These are phyloP conservation scores for Filobasidium wieringae DNA, from an alignment of 768 basidiomycete species.

Conservation along the genomic window DNA sequence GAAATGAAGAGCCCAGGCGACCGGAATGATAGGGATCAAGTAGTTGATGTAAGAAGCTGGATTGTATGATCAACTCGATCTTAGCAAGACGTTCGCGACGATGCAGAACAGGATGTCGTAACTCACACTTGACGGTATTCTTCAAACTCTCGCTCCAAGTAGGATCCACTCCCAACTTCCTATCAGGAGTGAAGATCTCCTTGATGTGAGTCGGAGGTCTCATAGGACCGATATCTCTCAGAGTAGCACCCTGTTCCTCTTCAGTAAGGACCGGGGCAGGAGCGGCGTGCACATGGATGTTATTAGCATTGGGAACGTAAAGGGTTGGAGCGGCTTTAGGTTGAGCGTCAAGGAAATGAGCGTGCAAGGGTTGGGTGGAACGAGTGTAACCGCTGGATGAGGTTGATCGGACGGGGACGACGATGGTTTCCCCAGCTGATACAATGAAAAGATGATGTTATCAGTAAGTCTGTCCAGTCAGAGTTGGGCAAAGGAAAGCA, in stretches of 20 bases:
- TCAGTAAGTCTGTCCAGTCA: background rate
- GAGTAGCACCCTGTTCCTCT: background rate
- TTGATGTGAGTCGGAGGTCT: conserved; percentile 10
- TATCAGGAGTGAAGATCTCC: conserved; percentile 10
- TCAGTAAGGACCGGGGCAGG: too few species aligned
- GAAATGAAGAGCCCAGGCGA: conserved; percentile 45
- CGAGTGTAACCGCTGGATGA: background rate
- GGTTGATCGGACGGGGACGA: background rate
- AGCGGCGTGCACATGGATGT: too few species aligned
- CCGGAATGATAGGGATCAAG: conserved; percentile 46
- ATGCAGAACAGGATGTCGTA: background rate
- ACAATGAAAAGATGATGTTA: background rate
- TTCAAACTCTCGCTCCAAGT: conserved; percentile 9
- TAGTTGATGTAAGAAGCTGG: conserved; percentile 40
- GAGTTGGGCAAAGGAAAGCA: background rate
- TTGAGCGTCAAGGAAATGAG: background rate
- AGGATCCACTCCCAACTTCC: conserved; percentile 13
- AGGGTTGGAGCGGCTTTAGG: too few species aligned
- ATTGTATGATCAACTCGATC: background rate
- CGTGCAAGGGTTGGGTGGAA: background rate
- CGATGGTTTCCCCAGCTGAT: background rate
- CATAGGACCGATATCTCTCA: conserved; percentile 5
- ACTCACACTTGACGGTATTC: conserved; percentile 13
- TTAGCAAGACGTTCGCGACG: too few species aligned
- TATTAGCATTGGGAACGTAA: too few species aligned